These are phyloP conservation scores for Flaveria brownii DNA, from an alignment of 129 eudicot species.

Conservation along the genomic window DNA sequence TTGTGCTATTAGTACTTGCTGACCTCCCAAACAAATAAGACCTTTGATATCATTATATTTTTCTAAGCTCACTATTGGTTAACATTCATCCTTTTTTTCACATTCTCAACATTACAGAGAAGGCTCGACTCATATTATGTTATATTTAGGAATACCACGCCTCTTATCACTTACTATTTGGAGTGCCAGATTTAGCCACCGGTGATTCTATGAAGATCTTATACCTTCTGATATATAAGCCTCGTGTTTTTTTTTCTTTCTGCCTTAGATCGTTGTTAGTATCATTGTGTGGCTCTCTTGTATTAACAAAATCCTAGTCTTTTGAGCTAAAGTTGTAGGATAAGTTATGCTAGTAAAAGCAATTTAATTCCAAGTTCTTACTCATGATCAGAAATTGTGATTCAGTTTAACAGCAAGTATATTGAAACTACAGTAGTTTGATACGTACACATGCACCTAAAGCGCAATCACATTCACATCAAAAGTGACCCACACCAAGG, in stretches of 20 bases:
- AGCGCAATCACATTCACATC: not conserved
- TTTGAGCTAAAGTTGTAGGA: slow-evolving; percentile 9
- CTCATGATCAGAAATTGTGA: slow-evolving; percentile 8
- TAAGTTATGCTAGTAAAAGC: not conserved
- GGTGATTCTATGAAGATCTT: not conserved
- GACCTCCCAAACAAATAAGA: not conserved
- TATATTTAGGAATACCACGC: not conserved
- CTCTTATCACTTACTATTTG: not conserved
- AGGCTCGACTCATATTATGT: not conserved
- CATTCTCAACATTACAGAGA: not conserved
- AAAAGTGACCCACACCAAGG: slow-evolving; percentile 8
- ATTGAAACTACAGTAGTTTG: slow-evolving; percentile 9
- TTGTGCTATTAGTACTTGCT: slow-evolving; percentile 4
- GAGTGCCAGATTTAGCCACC: slow-evolving; percentile 6
- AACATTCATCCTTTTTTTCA: not conserved
- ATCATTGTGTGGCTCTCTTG: not conserved
- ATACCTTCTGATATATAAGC: not conserved
- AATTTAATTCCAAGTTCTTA: slow-evolving; percentile 1
- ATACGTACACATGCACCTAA: slow-evolving; percentile 1
- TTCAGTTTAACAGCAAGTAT: not conserved
- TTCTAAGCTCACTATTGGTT: not conserved
- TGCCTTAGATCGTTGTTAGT: not conserved
- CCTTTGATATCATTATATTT: not conserved
- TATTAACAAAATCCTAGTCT: slow-evolving; percentile 6
- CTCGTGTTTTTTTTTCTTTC: not conserved